phyloP scores from a whole-genome alignment of 306 rosid species.

The Rubus parviflorus region DNA sequence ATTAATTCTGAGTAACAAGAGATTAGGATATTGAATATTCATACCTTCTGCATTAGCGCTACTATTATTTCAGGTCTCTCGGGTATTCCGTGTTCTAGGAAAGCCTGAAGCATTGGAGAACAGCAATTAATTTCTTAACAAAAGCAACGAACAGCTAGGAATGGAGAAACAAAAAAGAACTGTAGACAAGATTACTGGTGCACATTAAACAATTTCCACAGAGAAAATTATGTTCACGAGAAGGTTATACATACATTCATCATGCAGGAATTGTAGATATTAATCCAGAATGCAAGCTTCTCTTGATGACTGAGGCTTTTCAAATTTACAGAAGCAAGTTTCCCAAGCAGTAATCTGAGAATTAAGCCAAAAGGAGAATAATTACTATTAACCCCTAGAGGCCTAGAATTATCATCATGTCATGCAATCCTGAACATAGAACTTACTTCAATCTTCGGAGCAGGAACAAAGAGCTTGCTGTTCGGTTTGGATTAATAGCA shows the following conservation, averaged over 20 bases:
- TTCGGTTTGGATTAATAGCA: conserved; percentile 65
- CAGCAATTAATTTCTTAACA: conserved; percentile 1
- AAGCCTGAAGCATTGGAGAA: conserved; percentile 57
- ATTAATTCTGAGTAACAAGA: neutral
- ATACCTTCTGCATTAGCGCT: conserved; percentile 72
- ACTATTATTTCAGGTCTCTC: conserved; percentile 76
- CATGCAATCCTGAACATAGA: conserved; percentile 10
- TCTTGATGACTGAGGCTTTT: conserved; percentile 74
- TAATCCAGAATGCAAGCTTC: conserved; percentile 98
- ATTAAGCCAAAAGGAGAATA: conserved; percentile 21
- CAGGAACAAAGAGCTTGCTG: conserved; percentile 66
- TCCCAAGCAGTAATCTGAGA: conserved; percentile 71
- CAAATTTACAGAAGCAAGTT: conserved; percentile 71
- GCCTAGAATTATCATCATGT: neutral
- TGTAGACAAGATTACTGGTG: neutral
- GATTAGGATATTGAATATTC: neutral
- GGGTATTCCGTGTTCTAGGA: conserved; percentile 77
- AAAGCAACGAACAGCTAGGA: neutral
- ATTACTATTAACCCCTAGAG: neutral
- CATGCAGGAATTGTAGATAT: conserved; percentile 91
- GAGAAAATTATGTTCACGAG: neutral
- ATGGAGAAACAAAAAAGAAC: neutral
- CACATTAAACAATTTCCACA: neutral
- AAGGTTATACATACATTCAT: conserved; percentile 60
- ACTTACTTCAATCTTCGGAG: conserved; percentile 74